A percentile compares a stretch with the other conserved stretches of the same genome.
phyloP scores from a whole-genome alignment of 805 yeast species.

The Priceomyces fermenticarens region DNA sequence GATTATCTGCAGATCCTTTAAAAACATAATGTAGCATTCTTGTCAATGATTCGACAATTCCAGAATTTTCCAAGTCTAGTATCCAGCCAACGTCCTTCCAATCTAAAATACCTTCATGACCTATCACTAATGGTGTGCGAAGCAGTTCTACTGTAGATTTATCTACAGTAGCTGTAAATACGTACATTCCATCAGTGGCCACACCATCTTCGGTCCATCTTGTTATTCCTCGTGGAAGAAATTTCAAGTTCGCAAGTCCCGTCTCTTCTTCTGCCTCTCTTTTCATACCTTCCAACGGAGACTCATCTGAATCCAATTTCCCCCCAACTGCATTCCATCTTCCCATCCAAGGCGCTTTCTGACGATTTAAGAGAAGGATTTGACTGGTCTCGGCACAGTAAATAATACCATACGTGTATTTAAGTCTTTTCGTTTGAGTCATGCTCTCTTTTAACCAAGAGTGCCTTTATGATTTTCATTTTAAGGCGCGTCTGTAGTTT shows the following conservation, averaged over 20 bases:
- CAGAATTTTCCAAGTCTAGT: constrained; percentile 31
- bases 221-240: constrained; percentile 30
- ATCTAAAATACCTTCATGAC: constrained; percentile 42
- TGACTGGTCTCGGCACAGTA: constrained; percentile 27
- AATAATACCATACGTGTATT: constrained; percentile 25
- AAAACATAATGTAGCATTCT: background rate
- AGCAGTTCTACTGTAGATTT: constrained; percentile 20
- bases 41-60: constrained; percentile 28
- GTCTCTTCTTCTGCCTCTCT: constrained; percentile 43
- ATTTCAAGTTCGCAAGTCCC: constrained; percentile 28
- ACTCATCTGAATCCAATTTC: constrained; percentile 32
- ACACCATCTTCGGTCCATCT: constrained; percentile 27
- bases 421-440: constrained; percentile 7
- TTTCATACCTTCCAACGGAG: constrained; percentile 37
- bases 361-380: constrained; percentile 36
- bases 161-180: constrained; percentile 36
- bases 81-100: constrained; percentile 41
- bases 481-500: background rate
- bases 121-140: constrained; percentile 24
- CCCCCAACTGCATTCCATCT: constrained; percentile 49
- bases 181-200: constrained; percentile 35
- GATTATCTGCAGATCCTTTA: background rate
- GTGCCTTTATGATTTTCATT: background rate
- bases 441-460: background rate
- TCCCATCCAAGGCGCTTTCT: constrained; percentile 47